Evolutionary conservation across 257 asterid species (phyloP), one percentile per base, ranked within the genome.

Genomic region (Lycium barbarum): DNA sequence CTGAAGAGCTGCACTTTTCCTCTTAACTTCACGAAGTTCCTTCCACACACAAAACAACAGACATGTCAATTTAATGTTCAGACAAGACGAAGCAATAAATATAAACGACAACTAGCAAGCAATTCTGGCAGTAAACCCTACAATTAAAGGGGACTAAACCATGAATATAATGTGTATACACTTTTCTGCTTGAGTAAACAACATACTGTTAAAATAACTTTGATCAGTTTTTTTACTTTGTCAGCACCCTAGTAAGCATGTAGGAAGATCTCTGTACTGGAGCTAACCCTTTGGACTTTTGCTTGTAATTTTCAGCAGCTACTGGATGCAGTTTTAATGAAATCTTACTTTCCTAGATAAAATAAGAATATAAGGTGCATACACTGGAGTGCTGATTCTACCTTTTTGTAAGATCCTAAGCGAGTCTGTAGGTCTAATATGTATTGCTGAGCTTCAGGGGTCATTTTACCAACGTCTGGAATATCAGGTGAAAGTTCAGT

Each of bases 1-100:
- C 90, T 96, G 99, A 85, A 96, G 95, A 84, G 99, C 99, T 67
- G 95, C 96, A 86, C 89, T 92, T 90, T 93, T 96, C 90, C 98
- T 90, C 92, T 93, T 92, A 61, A 91, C 97, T 88, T 93, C 98
- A 76, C 83, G 94, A 88, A 96, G 98, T 88, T 96, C 99, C 99
- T 96, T 88, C 70, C 79, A 63, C 54, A 62, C 84, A 86, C 53
- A 84, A 68, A 86, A 65, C 45, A 54, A 80, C 54, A 58, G 33
- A 72, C 45, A 63, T 18, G 38, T 8, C 45, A 72, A 51, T 51
- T 53, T 51, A 26, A 13, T 51, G 65, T 51, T 13, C 45, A 35
- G 15, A 76, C 47, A 76, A 76, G 26, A 53, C 2, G 22, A 76
- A 26, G 47, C 47, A 66, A 66, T 45, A 33, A 76, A 76, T 51